Base-by-base conservation (phyloP, 2,329 filamentous ascomycete species). In the Phialophora chinensis region DNA sequence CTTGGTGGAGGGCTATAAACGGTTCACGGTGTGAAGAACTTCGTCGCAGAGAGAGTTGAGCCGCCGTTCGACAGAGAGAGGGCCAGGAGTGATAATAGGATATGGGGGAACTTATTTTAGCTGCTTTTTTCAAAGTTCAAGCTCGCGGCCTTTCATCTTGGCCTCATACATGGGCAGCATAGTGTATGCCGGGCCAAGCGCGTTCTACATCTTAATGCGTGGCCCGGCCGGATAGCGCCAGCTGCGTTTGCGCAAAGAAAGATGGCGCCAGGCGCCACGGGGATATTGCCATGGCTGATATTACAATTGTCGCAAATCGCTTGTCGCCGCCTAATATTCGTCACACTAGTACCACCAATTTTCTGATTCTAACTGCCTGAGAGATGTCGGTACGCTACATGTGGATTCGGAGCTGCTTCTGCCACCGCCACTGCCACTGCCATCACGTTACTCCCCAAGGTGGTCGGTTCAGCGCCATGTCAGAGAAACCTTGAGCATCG, bases 1-100 rank as follows among this genome's bases (percentile, higher is more conserved):
- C 0, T 79, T 97, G 72, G 90, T 96, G 33, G 91, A 96, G 76
- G 93, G 91, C 25, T 88, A 84, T 74, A 93, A 90, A 81, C 79
- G 80, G 63, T 94, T 91, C 76, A 81, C 80, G 66, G 76, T 88
- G n/a, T 86, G 72, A 80, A 35, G 27, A 2, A 53, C 8, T 25
- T 27, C 7, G 20, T 23, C 17, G 47, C 47, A 23, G 20, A 14
- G 3, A 25, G 47, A 50, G 17, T 25, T 42, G 35, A 42, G 14
- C 35, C 17, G 4, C 5, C 17, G 1, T 17, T 44, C 38, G 17
- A 17, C 38, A 44, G 17, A 20, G 17, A 17, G 8, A n/a, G n/a
- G 38, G n/a, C 38, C 5, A n/a, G 1, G 38, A 7, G 17, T n/a
- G 7, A n/a, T 12, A 42, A 27, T 14, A 42, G 35, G 35, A n/a